Evolutionary conservation across 768 basidiomycete species (phyloP), one percentile per base, ranked within the genome.

Genomic region (Lactarius indigo): DNA sequence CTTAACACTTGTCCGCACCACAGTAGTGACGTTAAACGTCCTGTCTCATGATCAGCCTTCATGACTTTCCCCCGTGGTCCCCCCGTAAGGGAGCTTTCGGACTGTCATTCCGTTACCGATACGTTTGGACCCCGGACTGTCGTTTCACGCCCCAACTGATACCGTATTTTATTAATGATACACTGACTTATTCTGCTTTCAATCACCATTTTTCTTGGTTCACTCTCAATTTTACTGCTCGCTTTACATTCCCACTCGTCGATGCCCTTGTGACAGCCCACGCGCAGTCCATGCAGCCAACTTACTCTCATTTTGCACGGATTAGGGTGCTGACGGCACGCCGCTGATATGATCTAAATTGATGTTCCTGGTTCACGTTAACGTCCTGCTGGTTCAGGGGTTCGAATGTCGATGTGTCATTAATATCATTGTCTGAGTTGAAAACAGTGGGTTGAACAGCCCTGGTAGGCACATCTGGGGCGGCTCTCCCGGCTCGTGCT

Each of bases 151-250:
- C 30, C 57, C 66, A 64, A 26, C 66, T 55, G 66, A 68, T 68
- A 68, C 66, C 63, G 66, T 47, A 61, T 39, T 61, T 47, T 61
- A 65, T 68, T 64, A 42, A 64, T 64, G 52, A 47, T 64, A 60
- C 66, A 68, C 60, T 64, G 62, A 68, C 47, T 67, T 68, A 68
- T 68, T 64, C 35, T 54, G 62, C 52, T 64, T 59, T 55, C 62
- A 54, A 59, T 57, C 31, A 39, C 30, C 61, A 23, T 17, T 37
- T 47, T 50, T 37, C 52, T 55, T 60, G 58, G n/a, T 56, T 50
- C 63, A 54, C 52, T 52, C 57, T 50, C 31, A 35, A 37, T 67
- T 59, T 31, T 62, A 52, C 18, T 62, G 30, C 26, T 54, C 50
- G 26, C 66, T 31, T 44, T 62, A 52, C 65, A 50, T 35, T 30